Percentiles rank a stretch among this genome's conserved stretches.
These are phyloP conservation scores for Colletotrichum endophyticum DNA, from an alignment of 2,329 filamentous ascomycete genomes.

Conservation along the genomic window DNA sequence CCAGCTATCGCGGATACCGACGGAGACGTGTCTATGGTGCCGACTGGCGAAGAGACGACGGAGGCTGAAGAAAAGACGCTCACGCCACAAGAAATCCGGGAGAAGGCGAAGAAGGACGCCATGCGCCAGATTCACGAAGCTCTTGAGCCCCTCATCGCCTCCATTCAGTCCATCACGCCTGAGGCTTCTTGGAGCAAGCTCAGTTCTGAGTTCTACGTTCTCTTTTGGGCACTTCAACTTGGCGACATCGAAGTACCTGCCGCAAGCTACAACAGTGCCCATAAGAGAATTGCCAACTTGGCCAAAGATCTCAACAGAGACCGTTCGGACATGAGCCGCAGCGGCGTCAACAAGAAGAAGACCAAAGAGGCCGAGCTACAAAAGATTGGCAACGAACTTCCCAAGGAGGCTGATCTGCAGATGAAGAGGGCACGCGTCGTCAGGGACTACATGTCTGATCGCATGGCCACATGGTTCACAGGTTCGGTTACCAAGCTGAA, in stretches of 20 bases:
- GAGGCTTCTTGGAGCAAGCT: conserved; percentile 71
- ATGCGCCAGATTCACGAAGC: conserved; percentile 66
- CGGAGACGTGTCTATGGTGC: conserved; percentile 60
- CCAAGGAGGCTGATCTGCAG: conserved; percentile 70
- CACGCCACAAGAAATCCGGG: conserved; percentile 27
- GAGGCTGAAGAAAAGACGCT: conserved; percentile 30
- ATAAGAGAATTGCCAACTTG: conserved; percentile 70
- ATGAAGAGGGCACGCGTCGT: conserved; percentile 70
- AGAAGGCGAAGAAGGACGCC: conserved; percentile 43
- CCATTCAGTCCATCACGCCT: conserved; percentile 67
- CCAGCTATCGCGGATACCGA: conserved; percentile 49
- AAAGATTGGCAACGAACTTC: conserved; percentile 71
- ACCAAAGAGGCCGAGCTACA: conserved; percentile 72
- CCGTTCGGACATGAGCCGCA: conserved; percentile 73
- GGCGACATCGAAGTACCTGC: conserved; percentile 81
- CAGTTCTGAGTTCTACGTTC: conserved; percentile 81
- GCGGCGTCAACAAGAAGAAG: conserved; percentile 70
- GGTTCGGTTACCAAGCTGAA: conserved; percentile 67
- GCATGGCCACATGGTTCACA: conserved; percentile 81
- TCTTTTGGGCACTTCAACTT: conserved; percentile 90
- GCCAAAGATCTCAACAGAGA: conserved; percentile 72
- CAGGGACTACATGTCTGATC: conserved; percentile 73
- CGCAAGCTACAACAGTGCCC: conserved; percentile 79
- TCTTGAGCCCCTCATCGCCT: conserved; percentile 75
- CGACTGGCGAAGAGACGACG: conserved; percentile 27